These are phyloP conservation scores for Trichoderma citrinoviride DNA, from an alignment of 2,329 filamentous ascomycete species.

Conservation along the genomic window DNA sequence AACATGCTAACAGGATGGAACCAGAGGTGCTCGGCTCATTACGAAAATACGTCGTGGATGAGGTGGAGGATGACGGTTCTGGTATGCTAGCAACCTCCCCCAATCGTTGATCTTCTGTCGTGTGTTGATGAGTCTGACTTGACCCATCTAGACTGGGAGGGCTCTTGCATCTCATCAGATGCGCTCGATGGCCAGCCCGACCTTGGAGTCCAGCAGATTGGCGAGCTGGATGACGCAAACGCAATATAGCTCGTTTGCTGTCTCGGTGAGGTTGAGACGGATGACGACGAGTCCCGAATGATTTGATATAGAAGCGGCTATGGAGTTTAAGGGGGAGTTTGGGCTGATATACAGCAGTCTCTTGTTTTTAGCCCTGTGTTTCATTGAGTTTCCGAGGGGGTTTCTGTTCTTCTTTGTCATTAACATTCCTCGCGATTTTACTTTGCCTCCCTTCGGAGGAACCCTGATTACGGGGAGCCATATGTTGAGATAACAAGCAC, in stretches of 20 bases:
- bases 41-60: slow-evolving; percentile 53
- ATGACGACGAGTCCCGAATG: background rate
- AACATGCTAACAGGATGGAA: slow-evolving; percentile 9
- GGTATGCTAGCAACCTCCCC: slow-evolving; percentile 45
- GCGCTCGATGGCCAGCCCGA: slow-evolving; percentile 50
- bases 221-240: slow-evolving; percentile 40
- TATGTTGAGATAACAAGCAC: background rate
- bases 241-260: slow-evolving; percentile 25
- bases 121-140: slow-evolving; percentile 23
- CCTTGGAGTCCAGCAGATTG: slow-evolving; percentile 42
- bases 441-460: background rate
- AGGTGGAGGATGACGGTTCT: slow-evolving; percentile 57
- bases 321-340: slow-evolving; percentile 2
- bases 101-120: background rate
- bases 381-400: background rate
- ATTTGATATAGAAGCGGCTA: background rate
- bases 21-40: slow-evolving; percentile 48
- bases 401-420: background rate
- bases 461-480: background rate
- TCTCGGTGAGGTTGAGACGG: background rate
- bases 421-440: background rate
- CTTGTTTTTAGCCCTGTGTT: background rate
- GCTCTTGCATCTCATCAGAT: slow-evolving; percentile 54
- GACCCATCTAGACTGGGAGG: slow-evolving; percentile 50
- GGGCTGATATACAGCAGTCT: background rate